phyloP scores from a whole-genome alignment of 2,329 filamentous ascomycete genomes.

The Sclerotinia borealis region DNA sequence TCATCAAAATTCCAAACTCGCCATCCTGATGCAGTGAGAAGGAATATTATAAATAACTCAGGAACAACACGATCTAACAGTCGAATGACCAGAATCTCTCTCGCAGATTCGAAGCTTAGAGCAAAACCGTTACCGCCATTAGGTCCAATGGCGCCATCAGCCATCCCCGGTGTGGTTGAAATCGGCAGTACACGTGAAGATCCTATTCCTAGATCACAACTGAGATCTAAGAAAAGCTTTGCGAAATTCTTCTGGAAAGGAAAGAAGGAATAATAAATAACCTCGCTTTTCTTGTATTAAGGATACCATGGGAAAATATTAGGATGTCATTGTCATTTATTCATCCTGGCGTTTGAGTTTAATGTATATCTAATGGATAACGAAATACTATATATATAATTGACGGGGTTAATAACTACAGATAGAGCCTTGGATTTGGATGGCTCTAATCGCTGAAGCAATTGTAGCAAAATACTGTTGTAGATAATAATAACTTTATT shows the following conservation, averaged over 20 bases:
- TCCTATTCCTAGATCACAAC: neutral
- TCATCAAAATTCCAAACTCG: neutral
- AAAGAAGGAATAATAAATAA: neutral
- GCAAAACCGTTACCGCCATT: conserved; percentile 10
- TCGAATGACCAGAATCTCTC: neutral
- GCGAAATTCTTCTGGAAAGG: conserved; percentile 1
- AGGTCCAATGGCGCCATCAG: conserved; percentile 4
- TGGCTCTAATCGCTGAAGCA: too few species aligned
- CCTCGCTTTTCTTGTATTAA: neutral
- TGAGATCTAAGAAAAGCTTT: conserved; percentile 7
- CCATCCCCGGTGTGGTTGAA: conserved; percentile 6
- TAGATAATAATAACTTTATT: too few species aligned
- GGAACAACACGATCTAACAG: neutral
- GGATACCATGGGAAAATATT: neutral
- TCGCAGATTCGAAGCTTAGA: conserved; percentile 1
- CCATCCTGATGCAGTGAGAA: neutral
- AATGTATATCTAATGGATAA: neutral
- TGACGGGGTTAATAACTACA: neutral
- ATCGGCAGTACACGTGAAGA: conserved; percentile 3
- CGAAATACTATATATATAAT: neutral
- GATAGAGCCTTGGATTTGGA: neutral
- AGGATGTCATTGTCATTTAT: neutral
- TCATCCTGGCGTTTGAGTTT: neutral
- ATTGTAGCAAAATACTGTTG: neutral
- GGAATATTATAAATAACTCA: neutral